Conservation (phyloP, 306 rosid species). For the Trichosanthes cucumerina region DNA sequence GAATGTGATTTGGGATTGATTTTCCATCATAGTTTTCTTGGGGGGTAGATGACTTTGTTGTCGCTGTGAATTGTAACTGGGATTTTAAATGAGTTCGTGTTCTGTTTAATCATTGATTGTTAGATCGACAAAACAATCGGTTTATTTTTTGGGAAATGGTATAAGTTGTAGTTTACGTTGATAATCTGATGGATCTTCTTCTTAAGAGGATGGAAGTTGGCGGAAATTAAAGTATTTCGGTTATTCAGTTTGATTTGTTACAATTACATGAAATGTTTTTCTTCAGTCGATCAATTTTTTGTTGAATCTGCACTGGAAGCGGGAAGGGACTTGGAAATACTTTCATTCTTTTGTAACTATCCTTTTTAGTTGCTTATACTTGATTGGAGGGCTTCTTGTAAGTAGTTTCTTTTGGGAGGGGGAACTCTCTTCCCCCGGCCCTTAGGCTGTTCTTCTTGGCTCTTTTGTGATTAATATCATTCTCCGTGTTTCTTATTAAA, state of each 20-base stretch:
- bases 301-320: neutral
- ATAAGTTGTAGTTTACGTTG: neutral
- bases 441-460: no score
- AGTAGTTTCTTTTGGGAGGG: no score
- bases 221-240: neutral
- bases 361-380: no score
- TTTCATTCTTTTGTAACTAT: no score
- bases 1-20: neutral
- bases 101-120: neutral
- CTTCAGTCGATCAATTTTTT: neutral
- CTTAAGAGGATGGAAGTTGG: neutral
- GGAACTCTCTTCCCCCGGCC: no score
- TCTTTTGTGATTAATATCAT: no score
- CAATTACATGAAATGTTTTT: neutral
- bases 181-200: neutral
- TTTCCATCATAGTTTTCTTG: neutral
- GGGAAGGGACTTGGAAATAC: neutral
- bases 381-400: no score
- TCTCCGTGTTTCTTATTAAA: no score
- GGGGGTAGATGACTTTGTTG: neutral
- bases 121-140: neutral
- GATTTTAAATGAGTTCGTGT: neutral
- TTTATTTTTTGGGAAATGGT: neutral
- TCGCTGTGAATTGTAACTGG: neutral
- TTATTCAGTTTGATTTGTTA: neutral